Base-by-base conservation (phyloP, 768 basidiomycete genomes). In the Boletus sensibilis region DNA sequence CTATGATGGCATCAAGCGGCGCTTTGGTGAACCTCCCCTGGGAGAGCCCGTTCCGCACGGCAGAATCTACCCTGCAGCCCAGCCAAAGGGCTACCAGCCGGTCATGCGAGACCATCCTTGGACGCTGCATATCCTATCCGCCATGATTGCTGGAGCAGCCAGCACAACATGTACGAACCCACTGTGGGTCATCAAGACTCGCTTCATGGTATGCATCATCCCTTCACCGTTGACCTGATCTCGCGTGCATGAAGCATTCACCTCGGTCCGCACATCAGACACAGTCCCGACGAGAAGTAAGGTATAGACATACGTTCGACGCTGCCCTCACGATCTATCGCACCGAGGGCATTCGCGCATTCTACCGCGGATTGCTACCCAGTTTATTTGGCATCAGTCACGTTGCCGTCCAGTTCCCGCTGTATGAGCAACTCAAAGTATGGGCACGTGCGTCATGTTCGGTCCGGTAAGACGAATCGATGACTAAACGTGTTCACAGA, bases 111-210 rank as follows among this genome's bases (percentile, higher is more conserved):
- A 92, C 62, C 90, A 92, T 66, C 85, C 90, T 3, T 92, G 90
- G 92, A 79, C 86, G 5, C 75, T 92, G 6, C 96, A 99, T 64
- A 90, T 99, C 58, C 71, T 93, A 7, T 96, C 97, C 7, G 95
- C 97, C 6, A 98, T 99, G 96, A 79, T 84, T 42, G 97, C 96
- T 1, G 97, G 97, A 13, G 95, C 92, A 6, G 78, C 88, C 20
- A 95, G 96, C 67, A 97, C 97, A 7, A 84, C 93, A 50, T 88
- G 88, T 66, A 98, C 97, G 25, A 98, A 93, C 74, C 97, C 97
- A 0, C 73, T 99, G 8, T 99, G 97, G 97, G 94, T 99, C 40
- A 94, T 99, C 72, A 98, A 98, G 78, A 98, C 96, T 23, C 86
- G 97, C 29, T 98, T 98, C 76, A 98, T 98, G 97, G 96, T 96